phyloP scores from a whole-genome alignment of 2,329 filamentous ascomycete genomes.

The Sarocladium kiliense region DNA sequence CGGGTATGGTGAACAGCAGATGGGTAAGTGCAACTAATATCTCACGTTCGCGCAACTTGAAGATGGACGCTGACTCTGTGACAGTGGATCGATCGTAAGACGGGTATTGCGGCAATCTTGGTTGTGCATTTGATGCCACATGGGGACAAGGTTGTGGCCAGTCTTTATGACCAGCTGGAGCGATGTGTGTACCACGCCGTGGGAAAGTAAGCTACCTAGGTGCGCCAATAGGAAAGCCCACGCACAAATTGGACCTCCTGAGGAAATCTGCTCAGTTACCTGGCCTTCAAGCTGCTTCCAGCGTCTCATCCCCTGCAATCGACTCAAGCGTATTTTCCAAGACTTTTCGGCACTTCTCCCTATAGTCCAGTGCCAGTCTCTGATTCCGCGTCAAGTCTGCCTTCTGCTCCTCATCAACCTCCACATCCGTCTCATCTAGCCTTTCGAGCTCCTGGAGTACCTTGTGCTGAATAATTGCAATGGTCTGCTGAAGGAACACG shows the following conservation, averaged over 20 bases:
- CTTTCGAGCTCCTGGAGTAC: slow-evolving; percentile 37
- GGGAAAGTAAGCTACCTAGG: background rate
- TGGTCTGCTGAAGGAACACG: slow-evolving; percentile 27
- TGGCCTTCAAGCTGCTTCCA: slow-evolving; percentile 13
- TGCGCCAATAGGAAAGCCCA: background rate
- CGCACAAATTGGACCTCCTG: too few species aligned
- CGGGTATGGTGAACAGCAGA: slow-evolving; percentile 34
- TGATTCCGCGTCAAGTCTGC: slow-evolving; percentile 38
- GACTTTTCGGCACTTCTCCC: slow-evolving; percentile 42
- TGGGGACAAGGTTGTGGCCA: slow-evolving; percentile 28
- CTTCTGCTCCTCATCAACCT: slow-evolving; percentile 29
- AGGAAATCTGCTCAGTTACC: background rate
- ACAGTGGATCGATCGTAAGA: slow-evolving; percentile 31
- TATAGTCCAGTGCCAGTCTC: slow-evolving; percentile 42
- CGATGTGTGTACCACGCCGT: slow-evolving; percentile 27
- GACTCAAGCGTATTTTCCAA: slow-evolving; percentile 38
- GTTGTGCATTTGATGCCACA: slow-evolving; percentile 33
- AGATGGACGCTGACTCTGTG: background rate
- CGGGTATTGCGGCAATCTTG: slow-evolving; percentile 34
- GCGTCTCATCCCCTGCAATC: slow-evolving; percentile 26
- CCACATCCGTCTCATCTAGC: slow-evolving; percentile 41
- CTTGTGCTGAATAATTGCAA: slow-evolving; percentile 37
- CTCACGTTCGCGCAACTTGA: background rate
- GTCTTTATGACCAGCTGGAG: slow-evolving; percentile 34
- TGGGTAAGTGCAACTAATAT: slow-evolving; percentile 29